Evolutionary conservation across 441 rosid species (phyloP).

Genomic region (Adansonia rubrostipa): DNA sequence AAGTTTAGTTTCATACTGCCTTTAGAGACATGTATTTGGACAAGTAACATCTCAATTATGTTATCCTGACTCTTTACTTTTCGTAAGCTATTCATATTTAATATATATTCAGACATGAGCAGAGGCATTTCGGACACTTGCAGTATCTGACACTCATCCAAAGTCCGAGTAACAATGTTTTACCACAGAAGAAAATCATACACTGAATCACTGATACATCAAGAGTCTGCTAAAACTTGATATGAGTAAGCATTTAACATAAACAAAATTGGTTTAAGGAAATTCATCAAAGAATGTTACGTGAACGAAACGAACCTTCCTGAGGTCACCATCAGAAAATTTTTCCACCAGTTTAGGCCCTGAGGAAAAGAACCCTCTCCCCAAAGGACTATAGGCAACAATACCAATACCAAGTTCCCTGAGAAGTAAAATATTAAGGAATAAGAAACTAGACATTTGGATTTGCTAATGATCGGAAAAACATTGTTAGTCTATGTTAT

Average conservation of each 20-base stretch:
- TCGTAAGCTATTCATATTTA: too few relatives aligned
- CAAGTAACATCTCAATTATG: too few relatives aligned
- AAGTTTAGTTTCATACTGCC: too few relatives aligned
- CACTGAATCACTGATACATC: neutral
- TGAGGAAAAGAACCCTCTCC: too few relatives aligned
- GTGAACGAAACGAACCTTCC: neutral
- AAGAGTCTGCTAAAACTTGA: neutral
- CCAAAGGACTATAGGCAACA: too few relatives aligned
- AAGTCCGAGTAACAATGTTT: too few relatives aligned
- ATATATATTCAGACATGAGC: too few relatives aligned
- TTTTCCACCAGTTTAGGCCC: constrained; percentile 30
- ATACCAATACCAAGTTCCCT: constrained; percentile 42
- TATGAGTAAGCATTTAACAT: neutral
- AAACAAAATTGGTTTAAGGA: neutral
- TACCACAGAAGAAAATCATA: neutral
- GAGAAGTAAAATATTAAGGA: constrained; percentile 18
- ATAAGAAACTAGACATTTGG: neutral
- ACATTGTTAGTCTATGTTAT: neutral
- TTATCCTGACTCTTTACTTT: too few relatives aligned
- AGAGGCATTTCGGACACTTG: too few relatives aligned
- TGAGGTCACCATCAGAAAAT: constrained; percentile 30
- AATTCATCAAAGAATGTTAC: neutral
- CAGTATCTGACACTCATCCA: too few relatives aligned
- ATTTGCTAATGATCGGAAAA: neutral
- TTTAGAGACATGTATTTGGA: too few relatives aligned